phyloP scores from a whole-genome alignment of 2,329 filamentous ascomycete genomes.

The Penicillium verrucosum region DNA sequence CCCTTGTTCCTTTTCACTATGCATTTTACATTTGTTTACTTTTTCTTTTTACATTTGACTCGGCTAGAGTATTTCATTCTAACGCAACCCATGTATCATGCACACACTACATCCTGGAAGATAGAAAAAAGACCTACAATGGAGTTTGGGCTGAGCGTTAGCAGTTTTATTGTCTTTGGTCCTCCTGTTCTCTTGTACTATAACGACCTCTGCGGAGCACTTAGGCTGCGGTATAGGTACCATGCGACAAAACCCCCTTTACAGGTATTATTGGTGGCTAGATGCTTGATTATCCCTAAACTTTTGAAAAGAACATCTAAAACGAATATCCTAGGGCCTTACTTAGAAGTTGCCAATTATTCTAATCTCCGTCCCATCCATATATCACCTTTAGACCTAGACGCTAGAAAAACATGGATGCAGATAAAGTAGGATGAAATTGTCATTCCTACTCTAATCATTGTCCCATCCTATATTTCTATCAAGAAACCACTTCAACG shows the following conservation, averaged over 20 bases:
- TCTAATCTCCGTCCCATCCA: no score
- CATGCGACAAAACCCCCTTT: no score
- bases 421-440: not conserved
- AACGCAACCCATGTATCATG: constrained; percentile 19
- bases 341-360: no score
- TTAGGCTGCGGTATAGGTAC: no score
- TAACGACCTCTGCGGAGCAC: not conserved
- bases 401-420: not conserved
- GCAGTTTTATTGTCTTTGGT: not conserved
- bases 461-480: not conserved
- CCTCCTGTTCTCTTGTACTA: not conserved
- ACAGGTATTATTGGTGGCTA: no score
- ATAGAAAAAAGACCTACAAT: constrained; percentile 22
- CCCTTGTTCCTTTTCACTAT: not conserved
- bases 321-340: no score
- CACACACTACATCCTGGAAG: constrained; percentile 10
- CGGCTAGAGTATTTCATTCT: constrained; percentile 16
- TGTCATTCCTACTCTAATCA: not conserved
- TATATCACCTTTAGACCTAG: no score
- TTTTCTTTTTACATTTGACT: constrained; percentile 1
- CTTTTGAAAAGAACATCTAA: no score
- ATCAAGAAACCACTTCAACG: not conserved
- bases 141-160: constrained; percentile 16
- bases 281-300: no score
- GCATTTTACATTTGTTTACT: constrained; percentile 11